These are phyloP conservation scores for Leccinum incarnatum DNA, from an alignment of 768 basidiomycete genomes.

Conservation along the genomic window DNA sequence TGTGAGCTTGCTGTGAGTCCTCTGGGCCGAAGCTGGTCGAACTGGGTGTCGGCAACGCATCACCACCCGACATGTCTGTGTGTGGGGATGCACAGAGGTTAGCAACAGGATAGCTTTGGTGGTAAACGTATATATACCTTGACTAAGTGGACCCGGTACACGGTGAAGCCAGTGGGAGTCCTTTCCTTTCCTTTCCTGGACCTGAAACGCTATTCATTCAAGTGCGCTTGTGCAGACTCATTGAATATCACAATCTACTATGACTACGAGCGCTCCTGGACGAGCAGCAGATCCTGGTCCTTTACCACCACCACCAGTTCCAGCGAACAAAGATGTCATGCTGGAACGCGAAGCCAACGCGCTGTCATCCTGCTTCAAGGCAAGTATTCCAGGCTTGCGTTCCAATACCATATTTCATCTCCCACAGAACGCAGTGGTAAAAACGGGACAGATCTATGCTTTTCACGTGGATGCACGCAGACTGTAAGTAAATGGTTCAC, in stretches of 20 bases:
- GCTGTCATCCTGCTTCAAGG: constrained; percentile 57
- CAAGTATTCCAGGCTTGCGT: constrained; percentile 21
- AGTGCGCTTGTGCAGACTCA: constrained; percentile 44
- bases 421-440: constrained; percentile 58
- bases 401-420: neutral
- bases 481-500: constrained; percentile 45
- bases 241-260: constrained; percentile 26
- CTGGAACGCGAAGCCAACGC: constrained; percentile 67
- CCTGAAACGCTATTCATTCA: neutral
- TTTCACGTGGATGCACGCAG: constrained; percentile 65
- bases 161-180: neutral
- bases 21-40: constrained; percentile 18
- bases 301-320: constrained; percentile 51
- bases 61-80: constrained; percentile 23
- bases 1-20: constrained; percentile 1
- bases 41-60: constrained; percentile 12
- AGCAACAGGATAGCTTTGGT: neutral
- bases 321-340: constrained; percentile 38
- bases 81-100: neutral
- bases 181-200: constrained; percentile 27
- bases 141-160: neutral
- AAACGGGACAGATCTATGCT: constrained; percentile 66
- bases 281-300: constrained; percentile 31
- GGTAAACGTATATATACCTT: constrained; percentile 5
- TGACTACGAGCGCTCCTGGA: constrained; percentile 15